Evolutionary conservation across 2,329 filamentous ascomycete species (phyloP).

Genomic region (Pseudocercospora pini-densiflorae): DNA sequence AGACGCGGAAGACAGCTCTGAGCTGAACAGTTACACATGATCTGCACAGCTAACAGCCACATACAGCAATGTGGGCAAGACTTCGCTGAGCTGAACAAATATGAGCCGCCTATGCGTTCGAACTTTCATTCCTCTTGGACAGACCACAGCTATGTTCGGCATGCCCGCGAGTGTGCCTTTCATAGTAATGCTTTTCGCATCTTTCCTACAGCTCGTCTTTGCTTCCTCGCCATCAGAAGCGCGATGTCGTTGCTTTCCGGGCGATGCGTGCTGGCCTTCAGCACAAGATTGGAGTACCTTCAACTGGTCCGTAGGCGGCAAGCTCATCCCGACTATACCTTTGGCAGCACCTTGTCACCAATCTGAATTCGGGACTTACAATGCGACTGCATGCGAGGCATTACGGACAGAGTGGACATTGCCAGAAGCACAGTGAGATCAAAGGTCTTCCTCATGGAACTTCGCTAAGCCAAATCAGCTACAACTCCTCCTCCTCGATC

Average conservation of each 20-base stretch:
- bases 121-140: too few relatives aligned
- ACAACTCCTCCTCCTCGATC: constrained; percentile 43
- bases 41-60: too few relatives aligned
- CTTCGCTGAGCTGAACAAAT: background rate
- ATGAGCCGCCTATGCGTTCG: background rate
- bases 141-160: background rate
- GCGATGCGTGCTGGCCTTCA: constrained; percentile 59
- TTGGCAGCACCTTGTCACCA: constrained; percentile 59
- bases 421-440: constrained; percentile 50
- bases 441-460: background rate
- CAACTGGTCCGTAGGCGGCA: constrained; percentile 57
- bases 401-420: constrained; percentile 51
- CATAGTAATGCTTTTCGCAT: background rate
- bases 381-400: constrained; percentile 49
- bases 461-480: constrained; percentile 17
- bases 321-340: constrained; percentile 58
- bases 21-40: too few relatives aligned
- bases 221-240: background rate
- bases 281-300: constrained; percentile 53
- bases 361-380: constrained; percentile 42
- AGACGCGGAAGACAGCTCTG: background rate
- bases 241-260: constrained; percentile 57
- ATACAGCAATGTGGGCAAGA: too few relatives aligned
- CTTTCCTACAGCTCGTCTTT: background rate
- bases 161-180: background rate